Percentiles rank a stretch among this genome's conserved stretches.
phyloP scores from a whole-genome alignment of 1,284 basidiomycete genomes.

The Pseudozyma flocculosa region DNA sequence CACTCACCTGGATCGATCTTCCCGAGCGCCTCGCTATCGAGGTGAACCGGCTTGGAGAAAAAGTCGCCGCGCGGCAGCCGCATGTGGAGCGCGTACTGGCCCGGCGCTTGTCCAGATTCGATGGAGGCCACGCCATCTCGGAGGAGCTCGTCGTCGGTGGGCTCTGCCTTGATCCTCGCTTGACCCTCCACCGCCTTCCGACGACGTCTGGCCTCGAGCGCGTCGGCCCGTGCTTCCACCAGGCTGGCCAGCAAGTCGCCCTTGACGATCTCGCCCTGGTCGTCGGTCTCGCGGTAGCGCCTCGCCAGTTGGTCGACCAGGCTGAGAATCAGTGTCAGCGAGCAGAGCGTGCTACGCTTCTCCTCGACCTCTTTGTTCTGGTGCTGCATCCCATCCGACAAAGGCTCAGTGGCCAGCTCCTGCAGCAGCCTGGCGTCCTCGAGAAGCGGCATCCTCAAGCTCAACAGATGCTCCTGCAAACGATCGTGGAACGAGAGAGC shows the following conservation, averaged over 20 bases:
- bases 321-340: constrained; percentile 16
- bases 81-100: constrained; percentile 52
- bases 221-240: constrained; percentile 11
- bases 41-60: constrained; percentile 46
- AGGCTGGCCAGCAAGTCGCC: constrained; percentile 11
- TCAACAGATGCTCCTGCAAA: constrained; percentile 3
- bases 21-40: constrained; percentile 12
- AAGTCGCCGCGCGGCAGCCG: constrained; percentile 50
- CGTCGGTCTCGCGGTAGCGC: constrained; percentile 11
- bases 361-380: constrained; percentile 2
- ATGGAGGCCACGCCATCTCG: not conserved
- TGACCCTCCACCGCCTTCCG: constrained; percentile 3
- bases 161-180: not conserved
- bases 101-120: constrained; percentile 7
- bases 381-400: not conserved
- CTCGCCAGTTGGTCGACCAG: constrained; percentile 34
- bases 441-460: constrained; percentile 14
- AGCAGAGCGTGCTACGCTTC: constrained; percentile 8
- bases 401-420: constrained; percentile 3
- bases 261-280: constrained; percentile 9
- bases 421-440: constrained; percentile 7
- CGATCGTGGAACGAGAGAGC: too few relatives aligned
- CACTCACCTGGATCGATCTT: constrained; percentile 31
- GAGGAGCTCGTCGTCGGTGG: not conserved
- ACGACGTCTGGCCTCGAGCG: constrained; percentile 6